A percentile compares a stretch with the other conserved stretches of the same genome.
Conservation (phyloP, 139 green algal genomes). For the Chlamydomonas schloesseri region DNA sequence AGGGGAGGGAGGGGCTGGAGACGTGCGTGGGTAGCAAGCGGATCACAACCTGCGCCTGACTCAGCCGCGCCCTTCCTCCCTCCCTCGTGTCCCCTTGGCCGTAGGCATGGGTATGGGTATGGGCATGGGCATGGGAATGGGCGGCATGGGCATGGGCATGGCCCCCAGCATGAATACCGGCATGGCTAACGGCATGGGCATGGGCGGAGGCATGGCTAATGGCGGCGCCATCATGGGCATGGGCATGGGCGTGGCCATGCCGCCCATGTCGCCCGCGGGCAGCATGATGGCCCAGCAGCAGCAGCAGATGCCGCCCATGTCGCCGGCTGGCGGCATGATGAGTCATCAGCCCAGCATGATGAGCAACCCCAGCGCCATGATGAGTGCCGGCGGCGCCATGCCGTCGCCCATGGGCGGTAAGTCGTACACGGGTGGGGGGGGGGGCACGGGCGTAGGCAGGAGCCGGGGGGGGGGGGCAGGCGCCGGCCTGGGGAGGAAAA, state of each 20-base stretch:
- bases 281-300: neutral
- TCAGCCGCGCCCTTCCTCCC: too few relatives aligned
- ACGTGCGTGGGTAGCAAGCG: too few relatives aligned
- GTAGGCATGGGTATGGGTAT: neutral
- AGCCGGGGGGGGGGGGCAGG: too few relatives aligned
- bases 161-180: neutral
- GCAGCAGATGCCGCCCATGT: neutral
- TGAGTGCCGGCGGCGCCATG: too few relatives aligned
- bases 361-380: too few relatives aligned
- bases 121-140: neutral
- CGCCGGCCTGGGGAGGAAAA: too few relatives aligned
- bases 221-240: neutral
- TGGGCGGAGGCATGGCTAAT: neutral
- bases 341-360: too few relatives aligned
- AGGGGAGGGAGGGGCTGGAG: neutral
- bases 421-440: too few relatives aligned
- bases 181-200: neutral
- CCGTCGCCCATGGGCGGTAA: too few relatives aligned
- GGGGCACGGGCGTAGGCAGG: too few relatives aligned
- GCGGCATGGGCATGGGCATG: neutral
- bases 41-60: too few relatives aligned
- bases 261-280: neutral
- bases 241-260: neutral
- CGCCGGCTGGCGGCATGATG: too few relatives aligned
- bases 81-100: neutral